phyloP scores from a whole-genome alignment of 257 asterid species.

The Ilex asprella region DNA sequence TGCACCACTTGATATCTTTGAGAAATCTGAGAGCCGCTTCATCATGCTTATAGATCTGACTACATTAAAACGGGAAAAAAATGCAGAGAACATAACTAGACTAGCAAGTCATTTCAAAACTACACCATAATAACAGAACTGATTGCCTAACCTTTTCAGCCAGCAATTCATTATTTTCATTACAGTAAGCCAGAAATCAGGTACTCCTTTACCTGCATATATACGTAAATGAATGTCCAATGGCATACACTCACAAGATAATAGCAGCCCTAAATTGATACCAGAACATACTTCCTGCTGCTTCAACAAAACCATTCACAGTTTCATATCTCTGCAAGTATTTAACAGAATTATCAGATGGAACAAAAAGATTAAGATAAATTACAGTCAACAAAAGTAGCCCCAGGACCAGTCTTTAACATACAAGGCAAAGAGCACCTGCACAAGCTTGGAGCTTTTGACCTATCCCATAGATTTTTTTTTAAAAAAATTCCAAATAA shows the following conservation, averaged over 20 bases:
- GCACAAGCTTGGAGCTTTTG: no score
- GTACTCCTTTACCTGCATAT: constrained; percentile 63
- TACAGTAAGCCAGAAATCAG: constrained; percentile 76
- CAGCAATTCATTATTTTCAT: constrained; percentile 66
- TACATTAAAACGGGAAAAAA: constrained; percentile 6
- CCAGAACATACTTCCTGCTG: constrained; percentile 20
- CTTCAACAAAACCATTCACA: constrained; percentile 49
- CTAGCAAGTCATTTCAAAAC: no score
- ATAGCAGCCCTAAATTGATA: background rate
- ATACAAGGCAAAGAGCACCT: no score
- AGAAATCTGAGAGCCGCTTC: constrained; percentile 70
- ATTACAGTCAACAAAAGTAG: no score
- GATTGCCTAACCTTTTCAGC: constrained; percentile 54
- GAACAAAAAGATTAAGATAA: no score
- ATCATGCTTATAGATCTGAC: constrained; percentile 69
- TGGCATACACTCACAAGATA: background rate
- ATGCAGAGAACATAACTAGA: no score
- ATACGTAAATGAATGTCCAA: constrained; percentile 1
- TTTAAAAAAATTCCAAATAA: no score
- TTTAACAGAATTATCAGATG: background rate
- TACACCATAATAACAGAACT: no score
- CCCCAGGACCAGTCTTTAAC: no score
- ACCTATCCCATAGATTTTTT: no score
- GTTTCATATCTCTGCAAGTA: constrained; percentile 47
- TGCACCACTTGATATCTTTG: constrained; percentile 70